Base-by-base conservation (phyloP, 129 eudicot genomes). In the Smallanthus sonchifolius region DNA sequence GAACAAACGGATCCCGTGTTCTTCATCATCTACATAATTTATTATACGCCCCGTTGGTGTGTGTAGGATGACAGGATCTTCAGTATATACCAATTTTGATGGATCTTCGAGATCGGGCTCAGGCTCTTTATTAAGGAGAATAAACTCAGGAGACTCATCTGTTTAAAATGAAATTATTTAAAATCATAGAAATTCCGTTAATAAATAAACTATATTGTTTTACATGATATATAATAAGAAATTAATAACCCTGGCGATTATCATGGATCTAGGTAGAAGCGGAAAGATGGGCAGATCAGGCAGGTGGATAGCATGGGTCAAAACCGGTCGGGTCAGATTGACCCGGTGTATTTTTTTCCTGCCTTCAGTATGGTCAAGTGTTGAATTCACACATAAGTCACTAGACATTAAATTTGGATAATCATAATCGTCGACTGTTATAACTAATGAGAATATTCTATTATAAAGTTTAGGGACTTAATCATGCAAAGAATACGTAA, bases 91-190 rank as follows among this genome's bases (percentile, higher is more conserved):
- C 40, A 86, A 85, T 73, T 84, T 78, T 8, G 92, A 77, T 65
- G 96, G 98, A 64, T 92, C 89, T 71, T 93, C 92, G 56, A 96
- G 95, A 81, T 93, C 95, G 6, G 98, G 95, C 79, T 84, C 92
- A 0, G 95, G 96, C 72, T 93, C 95, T 77, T 87, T 83, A 74
- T 90, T 90, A 34, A 93, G 69, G 65, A 93, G 82, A 77, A 90
- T 60, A 73, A 93, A 93, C 70, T 93, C 96, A 69, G 92, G 96
- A 28, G 70, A 67, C 72, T 82, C 85, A 0, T 89, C 98, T 92
- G 90, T 43, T 43, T 52, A 70, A 62, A 75, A 72, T 32, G 32
- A 20, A 59, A 8, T 9, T 2, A 30, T 8, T 69, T 38, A 39
- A 14, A 52, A 10, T 14, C 16, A 54, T 19, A 11, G 4, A 38